Base-by-base conservation (phyloP, 805 yeast genomes). In the Saccharomycopsis guyanensis region DNA sequence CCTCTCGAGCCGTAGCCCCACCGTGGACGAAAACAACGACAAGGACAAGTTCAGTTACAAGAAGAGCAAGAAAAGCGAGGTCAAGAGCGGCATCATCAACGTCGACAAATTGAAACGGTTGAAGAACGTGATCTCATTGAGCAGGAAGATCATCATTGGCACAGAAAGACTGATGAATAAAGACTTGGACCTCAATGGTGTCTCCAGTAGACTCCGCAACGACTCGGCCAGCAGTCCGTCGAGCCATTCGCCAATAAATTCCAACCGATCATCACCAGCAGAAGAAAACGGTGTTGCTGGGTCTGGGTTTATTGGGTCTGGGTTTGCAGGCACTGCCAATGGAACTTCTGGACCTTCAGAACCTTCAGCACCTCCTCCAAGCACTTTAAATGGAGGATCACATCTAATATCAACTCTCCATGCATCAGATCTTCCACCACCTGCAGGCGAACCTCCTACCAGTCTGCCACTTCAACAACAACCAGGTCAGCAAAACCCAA, bases 71-170 rank as follows among this genome's bases (percentile, higher is more conserved):
- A 22, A 33, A 4, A 16, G 24, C 16, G 42, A 20, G 15, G n/a
- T 4, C 7, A 56, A 4, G 43, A 68, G 12, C 67, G 63, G 16
- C 12, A 79, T 82, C 62, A 73, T 86, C 46, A 87, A 88, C 59
- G 91, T 91, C 3, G 96, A 87, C 63, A 75, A 74, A 56, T 69
- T 82, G 57, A 86, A 86, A 60, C 67, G 87, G 47, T 72, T 78
- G 66, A 80, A 79, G 55, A 85, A 88, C 58, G 87, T 87, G 18
- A 68, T 88, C 4, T 86, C 86, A n/a, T 65, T 86, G 57, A 85
- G 88, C 43, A 75, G 86, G 1, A 95, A 85, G 60, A 74, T 87
- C 1, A 70, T 86, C 19, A 72, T 88, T 23, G 97, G 97, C 2
- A 87, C 95, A 0, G 82, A 76, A 55, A 66, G 91, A 52, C n/a